Evolutionary conservation across 805 yeast genomes (phyloP).

Genomic region (Starmerella bombi): DNA sequence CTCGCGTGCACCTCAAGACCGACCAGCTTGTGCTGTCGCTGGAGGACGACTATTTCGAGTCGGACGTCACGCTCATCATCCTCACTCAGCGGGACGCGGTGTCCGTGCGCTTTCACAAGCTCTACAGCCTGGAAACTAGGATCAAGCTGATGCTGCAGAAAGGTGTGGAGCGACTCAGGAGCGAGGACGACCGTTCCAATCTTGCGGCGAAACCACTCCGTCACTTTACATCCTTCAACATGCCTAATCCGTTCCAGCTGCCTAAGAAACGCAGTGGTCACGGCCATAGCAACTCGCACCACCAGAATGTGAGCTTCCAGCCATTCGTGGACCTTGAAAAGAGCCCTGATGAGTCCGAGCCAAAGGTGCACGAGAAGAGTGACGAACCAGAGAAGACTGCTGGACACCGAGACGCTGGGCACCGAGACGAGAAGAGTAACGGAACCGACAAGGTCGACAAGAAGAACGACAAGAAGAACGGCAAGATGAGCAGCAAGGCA

Average conservation of each 20-base stretch:
- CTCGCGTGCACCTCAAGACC: conserved; percentile 43
- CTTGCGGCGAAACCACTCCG: neutral
- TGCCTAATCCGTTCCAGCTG: neutral
- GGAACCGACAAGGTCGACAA: neutral
- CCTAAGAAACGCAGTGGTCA: neutral
- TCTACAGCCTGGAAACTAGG: conserved; percentile 10
- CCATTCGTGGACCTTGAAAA: too few species aligned
- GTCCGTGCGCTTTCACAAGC: conserved; percentile 8
- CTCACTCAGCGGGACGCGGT: conserved; percentile 40
- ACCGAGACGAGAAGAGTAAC: neutral
- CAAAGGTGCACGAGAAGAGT: neutral
- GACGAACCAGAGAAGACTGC: neutral
- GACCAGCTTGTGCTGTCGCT: conserved; percentile 47
- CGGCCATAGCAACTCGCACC: too few species aligned
- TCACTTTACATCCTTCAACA: neutral
- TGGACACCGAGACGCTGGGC: neutral
- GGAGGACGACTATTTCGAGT: conserved; percentile 86
- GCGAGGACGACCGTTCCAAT: neutral
- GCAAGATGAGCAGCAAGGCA: neutral
- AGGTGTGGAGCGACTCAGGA: conserved; percentile 3
- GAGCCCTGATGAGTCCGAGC: neutral
- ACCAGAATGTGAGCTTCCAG: neutral
- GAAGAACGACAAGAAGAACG: neutral
- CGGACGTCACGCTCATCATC: conserved; percentile 49
- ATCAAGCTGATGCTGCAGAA: conserved; percentile 11